These are phyloP conservation scores for Candida maesae DNA, from an alignment of 805 yeast genomes.

Conservation along the genomic window DNA sequence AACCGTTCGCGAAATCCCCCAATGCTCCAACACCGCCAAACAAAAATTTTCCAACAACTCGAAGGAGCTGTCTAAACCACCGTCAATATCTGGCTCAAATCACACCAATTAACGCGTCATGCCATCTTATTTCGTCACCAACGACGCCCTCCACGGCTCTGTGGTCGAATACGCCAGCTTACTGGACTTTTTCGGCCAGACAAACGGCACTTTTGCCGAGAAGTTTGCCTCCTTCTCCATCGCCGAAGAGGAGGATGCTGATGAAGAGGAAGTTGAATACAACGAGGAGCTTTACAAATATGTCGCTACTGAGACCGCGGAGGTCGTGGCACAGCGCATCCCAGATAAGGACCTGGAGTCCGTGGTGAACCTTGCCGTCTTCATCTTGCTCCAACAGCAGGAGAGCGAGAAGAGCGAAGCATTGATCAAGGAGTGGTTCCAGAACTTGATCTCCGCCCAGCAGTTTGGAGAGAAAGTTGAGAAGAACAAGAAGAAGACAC, in stretches of 20 bases:
- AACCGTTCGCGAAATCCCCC: not conserved
- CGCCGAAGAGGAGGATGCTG: constrained; percentile 20
- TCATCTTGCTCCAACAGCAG: constrained; percentile 17
- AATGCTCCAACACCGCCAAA: too few species aligned
- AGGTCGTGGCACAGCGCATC: constrained; percentile 11
- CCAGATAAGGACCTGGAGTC: constrained; percentile 28
- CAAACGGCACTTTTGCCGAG: constrained; percentile 12
- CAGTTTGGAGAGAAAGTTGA: constrained; percentile 18
- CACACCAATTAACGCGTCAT: constrained; percentile 1
- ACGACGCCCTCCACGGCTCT: constrained; percentile 37
- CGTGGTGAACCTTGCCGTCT: constrained; percentile 23
- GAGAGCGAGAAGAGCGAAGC: constrained; percentile 11
- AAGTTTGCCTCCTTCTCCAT: constrained; percentile 17
- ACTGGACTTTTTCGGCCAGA: constrained; percentile 25
- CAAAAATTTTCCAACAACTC: constrained; percentile 14
- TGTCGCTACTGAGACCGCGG: constrained; percentile 13
- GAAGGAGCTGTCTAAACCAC: too few species aligned
- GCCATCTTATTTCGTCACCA: constrained; percentile 28
- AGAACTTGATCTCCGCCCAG: constrained; percentile 22
- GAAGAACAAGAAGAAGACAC: constrained; percentile 20
- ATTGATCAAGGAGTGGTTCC: constrained; percentile 12
- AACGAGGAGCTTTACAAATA: constrained; percentile 18
- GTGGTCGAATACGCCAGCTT: constrained; percentile 30
- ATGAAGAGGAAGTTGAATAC: constrained; percentile 11
- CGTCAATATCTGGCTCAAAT: too few species aligned